Evolutionary conservation across 75 land plant genomes (phyloP).

Genomic region (Cunninghamia lanceolata): DNA sequence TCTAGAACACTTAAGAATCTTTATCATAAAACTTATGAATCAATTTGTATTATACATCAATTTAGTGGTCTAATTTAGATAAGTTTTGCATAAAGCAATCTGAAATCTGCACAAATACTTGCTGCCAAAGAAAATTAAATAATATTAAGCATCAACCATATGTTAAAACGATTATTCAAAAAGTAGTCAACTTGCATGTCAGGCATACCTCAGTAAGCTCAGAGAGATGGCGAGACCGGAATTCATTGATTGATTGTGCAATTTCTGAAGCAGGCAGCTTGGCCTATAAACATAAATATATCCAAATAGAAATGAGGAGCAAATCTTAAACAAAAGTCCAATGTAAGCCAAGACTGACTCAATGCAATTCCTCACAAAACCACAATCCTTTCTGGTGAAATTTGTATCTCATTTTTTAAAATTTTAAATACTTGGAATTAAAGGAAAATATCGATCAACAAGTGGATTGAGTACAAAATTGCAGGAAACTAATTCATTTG

Average conservation of each 20-base stretch:
- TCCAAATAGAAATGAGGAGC: background rate
- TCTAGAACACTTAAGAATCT: background rate
- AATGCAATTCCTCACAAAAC: background rate
- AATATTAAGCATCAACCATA: background rate
- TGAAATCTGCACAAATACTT: background rate
- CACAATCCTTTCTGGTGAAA: background rate
- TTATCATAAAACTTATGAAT: background rate
- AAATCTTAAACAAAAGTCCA: background rate
- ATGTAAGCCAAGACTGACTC: background rate
- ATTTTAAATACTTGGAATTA: background rate
- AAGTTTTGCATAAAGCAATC: background rate
- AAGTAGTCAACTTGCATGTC: background rate
- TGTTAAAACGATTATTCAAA: background rate
- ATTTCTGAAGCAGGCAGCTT: constrained; percentile 91
- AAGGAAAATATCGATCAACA: background rate
- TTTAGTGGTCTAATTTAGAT: background rate
- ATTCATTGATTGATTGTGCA: constrained; percentile 90
- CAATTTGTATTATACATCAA: background rate
- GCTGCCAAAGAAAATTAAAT: background rate
- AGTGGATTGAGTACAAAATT: background rate
- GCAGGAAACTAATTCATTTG: background rate
- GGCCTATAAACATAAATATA: constrained; percentile 47
- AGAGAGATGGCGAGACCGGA: constrained; percentile 82
- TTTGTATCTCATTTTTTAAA: background rate
- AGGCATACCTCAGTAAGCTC: constrained; percentile 91